phyloP scores from a whole-genome alignment of 352 stramenopile genomes.

The Globisporangium lucens region DNA sequence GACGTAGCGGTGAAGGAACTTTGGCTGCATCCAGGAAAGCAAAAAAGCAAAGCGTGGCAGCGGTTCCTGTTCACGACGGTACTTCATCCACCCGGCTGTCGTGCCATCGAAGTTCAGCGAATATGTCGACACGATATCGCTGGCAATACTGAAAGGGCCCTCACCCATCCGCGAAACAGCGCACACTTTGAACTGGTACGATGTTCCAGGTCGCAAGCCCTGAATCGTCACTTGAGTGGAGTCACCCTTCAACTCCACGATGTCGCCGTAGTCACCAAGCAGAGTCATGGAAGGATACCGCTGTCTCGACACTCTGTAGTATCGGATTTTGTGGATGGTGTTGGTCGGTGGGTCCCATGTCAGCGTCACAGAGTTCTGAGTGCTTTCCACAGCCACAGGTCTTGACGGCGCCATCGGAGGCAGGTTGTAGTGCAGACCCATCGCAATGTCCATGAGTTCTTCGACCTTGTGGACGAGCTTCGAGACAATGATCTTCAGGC shows the following conservation, averaged over 20 bases:
- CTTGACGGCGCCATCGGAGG: constrained; percentile 73
- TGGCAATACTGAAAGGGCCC: constrained; percentile 73
- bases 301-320: constrained; percentile 79
- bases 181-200: constrained; percentile 86
- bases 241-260: constrained; percentile 70
- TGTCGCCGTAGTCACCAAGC: constrained; percentile 76
- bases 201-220: constrained; percentile 71
- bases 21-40: constrained; percentile 68
- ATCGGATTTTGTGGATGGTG: constrained; percentile 77
- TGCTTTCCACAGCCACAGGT: constrained; percentile 46
- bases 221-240: constrained; percentile 59
- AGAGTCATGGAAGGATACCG: constrained; percentile 79
- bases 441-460: constrained; percentile 88
- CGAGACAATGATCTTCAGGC: constrained; percentile 85
- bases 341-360: constrained; percentile 60
- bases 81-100: constrained; percentile 87
- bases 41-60: constrained; percentile 42
- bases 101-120: constrained; percentile 75
- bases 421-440: constrained; percentile 80
- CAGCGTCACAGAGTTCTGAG: constrained; percentile 76
- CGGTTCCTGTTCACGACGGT: constrained; percentile 60
- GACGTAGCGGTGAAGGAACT: constrained; percentile 80
- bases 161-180: constrained; percentile 85
- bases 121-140: constrained; percentile 66
- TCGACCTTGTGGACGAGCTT: constrained; percentile 88